Conservation (phyloP, 768 basidiomycete species). For the Paxillus involutus region DNA sequence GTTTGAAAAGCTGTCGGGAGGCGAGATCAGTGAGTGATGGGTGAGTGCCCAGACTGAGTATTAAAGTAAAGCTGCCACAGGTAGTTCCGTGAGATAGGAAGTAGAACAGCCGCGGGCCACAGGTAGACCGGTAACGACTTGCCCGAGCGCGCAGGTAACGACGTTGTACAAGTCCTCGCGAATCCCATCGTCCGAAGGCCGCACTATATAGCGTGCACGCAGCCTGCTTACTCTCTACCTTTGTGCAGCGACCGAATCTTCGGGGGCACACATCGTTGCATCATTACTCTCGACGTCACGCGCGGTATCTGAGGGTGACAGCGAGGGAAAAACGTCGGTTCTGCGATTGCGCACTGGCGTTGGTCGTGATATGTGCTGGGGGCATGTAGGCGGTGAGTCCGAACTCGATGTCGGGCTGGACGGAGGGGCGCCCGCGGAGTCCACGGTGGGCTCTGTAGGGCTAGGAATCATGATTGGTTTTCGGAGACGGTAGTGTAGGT, state of each 20-base stretch:
- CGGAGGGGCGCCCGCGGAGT: too few relatives aligned
- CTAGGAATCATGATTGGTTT: neutral
- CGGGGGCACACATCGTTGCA: neutral
- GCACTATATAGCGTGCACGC: neutral
- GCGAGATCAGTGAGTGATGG: too few relatives aligned
- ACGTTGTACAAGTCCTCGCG: neutral
- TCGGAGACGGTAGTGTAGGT: neutral
- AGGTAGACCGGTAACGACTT: too few relatives aligned
- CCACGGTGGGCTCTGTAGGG: neutral
- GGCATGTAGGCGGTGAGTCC: neutral
- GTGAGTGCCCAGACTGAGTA: too few relatives aligned
- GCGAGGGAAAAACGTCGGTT: neutral
- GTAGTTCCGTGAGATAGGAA: too few relatives aligned
- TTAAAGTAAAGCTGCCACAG: too few relatives aligned
- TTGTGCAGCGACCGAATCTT: neutral
- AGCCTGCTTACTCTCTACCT: neutral
- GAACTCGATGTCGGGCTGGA: neutral
- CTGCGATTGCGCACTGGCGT: neutral
- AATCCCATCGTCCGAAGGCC: neutral
- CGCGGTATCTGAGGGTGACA: neutral
- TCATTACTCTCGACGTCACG: neutral
- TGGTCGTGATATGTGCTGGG: neutral
- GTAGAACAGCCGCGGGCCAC: too few relatives aligned
- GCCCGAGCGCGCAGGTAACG: neutral
- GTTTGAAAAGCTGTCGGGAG: too few relatives aligned